phyloP scores from a whole-genome alignment of 805 yeast species.

The Monosporozyma siamensis region DNA sequence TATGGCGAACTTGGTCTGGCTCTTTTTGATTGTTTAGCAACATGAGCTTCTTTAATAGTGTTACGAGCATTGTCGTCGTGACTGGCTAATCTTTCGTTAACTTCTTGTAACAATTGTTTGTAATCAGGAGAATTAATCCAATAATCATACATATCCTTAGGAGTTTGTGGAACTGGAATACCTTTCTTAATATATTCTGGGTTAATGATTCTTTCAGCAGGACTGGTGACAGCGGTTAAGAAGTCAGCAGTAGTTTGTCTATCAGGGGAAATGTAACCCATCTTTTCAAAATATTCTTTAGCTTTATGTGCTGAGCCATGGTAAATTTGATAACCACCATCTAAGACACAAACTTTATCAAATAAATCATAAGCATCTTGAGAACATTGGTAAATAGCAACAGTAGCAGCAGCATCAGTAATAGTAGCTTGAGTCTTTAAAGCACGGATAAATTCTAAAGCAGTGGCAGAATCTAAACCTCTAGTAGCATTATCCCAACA shows the following conservation, averaged over 20 bases:
- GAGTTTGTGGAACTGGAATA: constrained; percentile 46
- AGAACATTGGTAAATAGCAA: constrained; percentile 64
- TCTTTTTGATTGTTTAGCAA: constrained; percentile 43
- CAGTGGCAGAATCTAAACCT: constrained; percentile 80
- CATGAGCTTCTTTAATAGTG: constrained; percentile 34
- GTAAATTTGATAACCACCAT: constrained; percentile 53
- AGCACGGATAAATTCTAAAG: constrained; percentile 62
- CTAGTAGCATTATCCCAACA: constrained; percentile 81
- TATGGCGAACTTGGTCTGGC: constrained; percentile 41
- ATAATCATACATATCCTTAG: constrained; percentile 49
- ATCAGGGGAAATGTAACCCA: constrained; percentile 58
- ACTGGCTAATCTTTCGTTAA: constrained; percentile 34
- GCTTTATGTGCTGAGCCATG: constrained; percentile 51
- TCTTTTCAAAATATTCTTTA: constrained; percentile 46
- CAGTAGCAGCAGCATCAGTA: constrained; percentile 46
- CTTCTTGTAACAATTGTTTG: constrained; percentile 33
- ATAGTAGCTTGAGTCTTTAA: constrained; percentile 53
- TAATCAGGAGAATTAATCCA: constrained; percentile 49
- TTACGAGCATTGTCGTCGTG: constrained; percentile 19
- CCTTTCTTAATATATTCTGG: constrained; percentile 35
- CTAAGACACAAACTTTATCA: constrained; percentile 53
- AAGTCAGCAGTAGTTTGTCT: constrained; percentile 71
- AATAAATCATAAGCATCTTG: constrained; percentile 56
- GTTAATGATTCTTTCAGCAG: constrained; percentile 43
- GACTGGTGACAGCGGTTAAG: constrained; percentile 60